Percentiles rank a stretch among this genome's conserved stretches.
Conservation (phyloP, 257 asterid genomes). For the Ajuga chamaepitys region DNA sequence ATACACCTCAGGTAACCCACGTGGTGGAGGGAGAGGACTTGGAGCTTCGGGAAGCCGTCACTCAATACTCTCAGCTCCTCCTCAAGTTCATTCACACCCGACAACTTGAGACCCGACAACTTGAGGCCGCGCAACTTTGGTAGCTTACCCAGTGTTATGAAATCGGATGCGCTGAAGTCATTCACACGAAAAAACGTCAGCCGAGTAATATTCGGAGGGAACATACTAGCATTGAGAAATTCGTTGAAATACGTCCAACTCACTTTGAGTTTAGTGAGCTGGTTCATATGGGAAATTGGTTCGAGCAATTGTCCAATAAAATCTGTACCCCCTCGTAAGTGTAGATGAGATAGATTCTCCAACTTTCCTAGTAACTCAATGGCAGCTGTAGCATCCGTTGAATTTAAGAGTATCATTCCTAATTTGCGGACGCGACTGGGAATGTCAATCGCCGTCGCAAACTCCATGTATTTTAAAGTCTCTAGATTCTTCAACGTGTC, state of each 20-base stretch:
- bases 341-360: not conserved
- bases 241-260: not conserved
- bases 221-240: too few species aligned
- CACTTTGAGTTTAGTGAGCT: not conserved
- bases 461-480: conserved; percentile 11
- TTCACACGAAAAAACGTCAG: too few species aligned
- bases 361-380: not conserved
- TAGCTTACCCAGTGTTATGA: not conserved
- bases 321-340: not conserved
- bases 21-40: not conserved
- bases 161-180: too few species aligned
- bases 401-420: not conserved
- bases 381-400: not conserved
- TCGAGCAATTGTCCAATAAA: too few species aligned
- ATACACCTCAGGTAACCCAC: not conserved
- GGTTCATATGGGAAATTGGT: not conserved
- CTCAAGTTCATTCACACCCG: too few species aligned
- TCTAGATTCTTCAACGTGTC: not conserved
- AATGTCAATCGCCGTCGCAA: too few species aligned
- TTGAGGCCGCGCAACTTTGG: conserved; percentile 1
- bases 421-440: too few species aligned
- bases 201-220: too few species aligned
- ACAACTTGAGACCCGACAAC: conserved; percentile 3
- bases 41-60: not conserved
- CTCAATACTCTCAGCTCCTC: not conserved